Percentiles rank a stretch among this genome's conserved stretches.
phyloP scores from a whole-genome alignment of 176 grass and related monocot species.

The Oryza officinalis region DNA sequence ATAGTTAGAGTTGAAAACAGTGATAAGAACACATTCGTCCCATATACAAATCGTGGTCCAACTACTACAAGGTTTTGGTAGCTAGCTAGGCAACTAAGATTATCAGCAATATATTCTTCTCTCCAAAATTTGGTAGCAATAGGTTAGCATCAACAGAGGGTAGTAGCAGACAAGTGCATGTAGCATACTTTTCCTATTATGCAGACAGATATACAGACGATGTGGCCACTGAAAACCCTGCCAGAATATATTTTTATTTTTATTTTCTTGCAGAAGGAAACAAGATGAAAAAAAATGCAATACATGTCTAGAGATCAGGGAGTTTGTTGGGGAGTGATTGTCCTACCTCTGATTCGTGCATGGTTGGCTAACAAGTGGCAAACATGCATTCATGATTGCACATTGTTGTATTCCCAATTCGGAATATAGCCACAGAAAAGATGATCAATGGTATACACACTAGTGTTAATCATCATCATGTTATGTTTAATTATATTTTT shows the following conservation, averaged over 20 bases:
- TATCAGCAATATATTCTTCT: no score
- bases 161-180: background rate
- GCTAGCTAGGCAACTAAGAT: no score
- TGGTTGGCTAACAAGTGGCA: background rate
- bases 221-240: background rate
- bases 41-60: no score
- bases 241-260: background rate
- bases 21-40: no score
- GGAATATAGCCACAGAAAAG: background rate
- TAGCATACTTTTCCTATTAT: background rate
- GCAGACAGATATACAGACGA: background rate
- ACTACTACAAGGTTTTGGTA: no score
- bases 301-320: background rate
- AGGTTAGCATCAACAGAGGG: background rate
- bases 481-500: background rate
- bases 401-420: constrained; percentile 11
- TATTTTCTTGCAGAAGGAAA: background rate
- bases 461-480: background rate
- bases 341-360: background rate
- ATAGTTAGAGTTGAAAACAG: no score
- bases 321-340: background rate
- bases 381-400: background rate
- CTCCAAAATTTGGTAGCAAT: background rate
- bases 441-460: background rate
- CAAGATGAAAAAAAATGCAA: background rate